These are phyloP conservation scores for Plasmopara halstedii DNA, from an alignment of 352 stramenopile genomes.

Conservation along the genomic window DNA sequence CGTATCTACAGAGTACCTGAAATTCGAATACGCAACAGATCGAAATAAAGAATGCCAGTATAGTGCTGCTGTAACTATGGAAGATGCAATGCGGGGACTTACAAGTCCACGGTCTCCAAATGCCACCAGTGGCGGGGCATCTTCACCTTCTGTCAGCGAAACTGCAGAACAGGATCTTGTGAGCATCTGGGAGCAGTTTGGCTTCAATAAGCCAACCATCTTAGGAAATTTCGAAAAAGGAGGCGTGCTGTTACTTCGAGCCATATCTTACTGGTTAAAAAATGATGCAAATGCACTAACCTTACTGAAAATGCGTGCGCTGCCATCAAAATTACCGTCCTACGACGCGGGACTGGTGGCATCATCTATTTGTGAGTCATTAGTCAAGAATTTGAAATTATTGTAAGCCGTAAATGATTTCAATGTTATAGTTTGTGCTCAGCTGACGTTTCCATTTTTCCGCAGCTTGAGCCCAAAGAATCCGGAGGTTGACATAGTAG, in stretches of 20 bases:
- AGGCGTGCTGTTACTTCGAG: slow-evolving; percentile 58
- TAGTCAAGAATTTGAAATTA: slow-evolving; percentile 69
- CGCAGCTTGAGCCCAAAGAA: slow-evolving; percentile 47
- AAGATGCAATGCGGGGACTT: slow-evolving; percentile 4
- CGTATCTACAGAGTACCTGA: slow-evolving; percentile 1
- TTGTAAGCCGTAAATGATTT: slow-evolving; percentile 38
- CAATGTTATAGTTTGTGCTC: background rate
- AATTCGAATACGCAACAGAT: slow-evolving; percentile 4
- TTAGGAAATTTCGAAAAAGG: slow-evolving; percentile 76
- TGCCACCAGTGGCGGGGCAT: slow-evolving; percentile 8
- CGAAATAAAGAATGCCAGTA: slow-evolving; percentile 3
- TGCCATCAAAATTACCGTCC: slow-evolving; percentile 46
- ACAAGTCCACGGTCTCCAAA: slow-evolving; percentile 10
- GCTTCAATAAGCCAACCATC: slow-evolving; percentile 55
- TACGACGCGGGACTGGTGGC: slow-evolving; percentile 66
- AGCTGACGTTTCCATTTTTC: slow-evolving; percentile 6
- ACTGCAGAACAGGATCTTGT: slow-evolving; percentile 26
- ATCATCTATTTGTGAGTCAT: slow-evolving; percentile 57
- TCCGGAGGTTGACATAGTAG: slow-evolving; percentile 63
- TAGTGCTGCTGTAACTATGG: slow-evolving; percentile 3
- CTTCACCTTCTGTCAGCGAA: slow-evolving; percentile 11
- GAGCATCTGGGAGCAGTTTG: slow-evolving; percentile 66
- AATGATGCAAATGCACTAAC: slow-evolving; percentile 37
- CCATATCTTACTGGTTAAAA: slow-evolving; percentile 59
- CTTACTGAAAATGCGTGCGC: slow-evolving; percentile 40